Percentiles rank a stretch among this genome's conserved stretches.
Conservation (phyloP, 805 yeast genomes). For the Pichia manshurica region DNA sequence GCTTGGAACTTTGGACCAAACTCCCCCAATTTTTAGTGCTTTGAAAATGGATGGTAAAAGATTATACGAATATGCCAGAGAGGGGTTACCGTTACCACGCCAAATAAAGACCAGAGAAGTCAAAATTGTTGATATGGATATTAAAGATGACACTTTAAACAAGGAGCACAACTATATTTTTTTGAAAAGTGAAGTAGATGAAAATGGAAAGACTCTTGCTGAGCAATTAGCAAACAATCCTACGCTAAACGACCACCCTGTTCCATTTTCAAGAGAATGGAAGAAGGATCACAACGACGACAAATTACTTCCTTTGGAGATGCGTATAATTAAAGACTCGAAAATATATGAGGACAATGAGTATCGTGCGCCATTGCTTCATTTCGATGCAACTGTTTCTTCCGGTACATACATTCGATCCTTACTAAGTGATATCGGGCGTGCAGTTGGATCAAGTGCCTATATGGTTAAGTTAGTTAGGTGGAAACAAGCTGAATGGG, state of each 20-base stretch:
- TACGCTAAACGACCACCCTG: conserved; percentile 56
- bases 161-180: conserved; percentile 51
- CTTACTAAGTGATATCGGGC: conserved; percentile 80
- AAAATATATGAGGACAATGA: conserved; percentile 32
- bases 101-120: conserved; percentile 76
- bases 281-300: conserved; percentile 36
- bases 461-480: conserved; percentile 84
- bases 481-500: conserved; percentile 79
- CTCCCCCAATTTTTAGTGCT: conserved; percentile 95
- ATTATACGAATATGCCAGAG: conserved; percentile 88
- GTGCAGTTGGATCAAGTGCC: conserved; percentile 71
- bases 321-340: conserved; percentile 33
- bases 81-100: conserved; percentile 77
- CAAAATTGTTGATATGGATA: conserved; percentile 46
- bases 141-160: conserved; percentile 49
- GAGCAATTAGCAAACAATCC: conserved; percentile 38
- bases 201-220: conserved; percentile 41
- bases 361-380: conserved; percentile 61
- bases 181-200: conserved; percentile 39
- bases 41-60: conserved; percentile 92
- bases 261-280: conserved; percentile 56
- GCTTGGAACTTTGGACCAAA: conserved; percentile 75
- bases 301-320: conserved; percentile 29
- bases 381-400: conserved; percentile 72
- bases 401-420: conserved; percentile 96